These are phyloP conservation scores for Neurospora sp. DNA, from an alignment of 495 filamentous ascomycete genomes.

Conservation along the genomic window DNA sequence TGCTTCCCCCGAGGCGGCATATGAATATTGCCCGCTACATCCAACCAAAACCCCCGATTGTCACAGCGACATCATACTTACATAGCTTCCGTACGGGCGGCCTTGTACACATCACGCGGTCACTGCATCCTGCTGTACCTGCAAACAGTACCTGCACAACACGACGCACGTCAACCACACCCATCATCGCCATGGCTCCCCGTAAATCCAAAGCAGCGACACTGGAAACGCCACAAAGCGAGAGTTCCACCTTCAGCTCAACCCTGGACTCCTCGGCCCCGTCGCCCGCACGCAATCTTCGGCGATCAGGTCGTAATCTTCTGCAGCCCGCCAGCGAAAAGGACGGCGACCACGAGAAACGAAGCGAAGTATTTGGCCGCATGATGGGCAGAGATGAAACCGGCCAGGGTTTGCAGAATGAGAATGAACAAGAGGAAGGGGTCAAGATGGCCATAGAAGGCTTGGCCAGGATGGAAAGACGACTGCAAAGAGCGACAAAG, in stretches of 20 bases:
- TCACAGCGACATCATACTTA: not conserved
- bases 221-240: not conserved
- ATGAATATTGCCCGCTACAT: not conserved
- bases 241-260: not conserved
- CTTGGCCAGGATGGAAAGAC: constrained; percentile 19
- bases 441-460: constrained; percentile 19
- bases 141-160: not conserved
- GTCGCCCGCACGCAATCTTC: not conserved
- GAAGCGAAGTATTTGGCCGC: not conserved
- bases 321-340: not conserved
- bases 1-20: not conserved
- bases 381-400: not conserved
- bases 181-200: not conserved
- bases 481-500: constrained; percentile 15
- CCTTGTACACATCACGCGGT: not conserved
- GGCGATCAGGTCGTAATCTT: not conserved
- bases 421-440: constrained; percentile 7
- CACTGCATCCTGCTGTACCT: not conserved
- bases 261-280: not conserved
- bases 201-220: not conserved
- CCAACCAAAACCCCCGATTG: not conserved
- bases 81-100: not conserved
- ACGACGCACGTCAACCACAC: not conserved
- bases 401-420: not conserved
- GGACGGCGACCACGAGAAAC: not conserved